Percentiles rank a stretch among this genome's conserved stretches.
phyloP scores from a whole-genome alignment of 148 eudicot genomes.

The Arbutus unedo region DNA sequence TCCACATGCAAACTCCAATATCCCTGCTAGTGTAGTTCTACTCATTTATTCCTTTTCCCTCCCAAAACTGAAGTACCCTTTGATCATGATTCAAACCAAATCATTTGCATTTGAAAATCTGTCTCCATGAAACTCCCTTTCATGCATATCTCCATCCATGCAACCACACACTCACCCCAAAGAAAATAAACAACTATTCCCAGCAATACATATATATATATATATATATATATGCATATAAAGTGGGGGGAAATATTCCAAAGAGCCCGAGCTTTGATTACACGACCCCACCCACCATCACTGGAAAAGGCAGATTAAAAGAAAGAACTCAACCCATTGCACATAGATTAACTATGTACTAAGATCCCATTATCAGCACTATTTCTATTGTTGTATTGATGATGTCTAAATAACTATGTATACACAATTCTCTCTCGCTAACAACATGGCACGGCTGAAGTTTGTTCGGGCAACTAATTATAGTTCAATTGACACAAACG shows the following conservation, averaged over 20 bases:
- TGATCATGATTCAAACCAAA: conserved; percentile 25
- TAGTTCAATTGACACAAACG: background rate
- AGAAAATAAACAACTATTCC: background rate
- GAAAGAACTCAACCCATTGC: background rate
- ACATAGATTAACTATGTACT: background rate
- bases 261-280: background rate
- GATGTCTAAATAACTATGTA: background rate
- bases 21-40: background rate
- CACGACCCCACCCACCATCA: conserved; percentile 6
- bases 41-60: conserved; percentile 7
- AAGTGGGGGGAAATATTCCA: background rate
- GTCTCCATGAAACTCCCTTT: conserved; percentile 28
- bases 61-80: conserved; percentile 5
- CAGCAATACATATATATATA: background rate
- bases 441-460: background rate
- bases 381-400: background rate
- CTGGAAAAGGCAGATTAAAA: background rate
- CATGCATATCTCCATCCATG: conserved; percentile 12
- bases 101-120: conserved; percentile 41
- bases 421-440: background rate
- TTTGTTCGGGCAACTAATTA: background rate
- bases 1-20: background rate
- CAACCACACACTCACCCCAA: background rate
- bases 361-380: background rate
- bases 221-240: background rate